A percentile compares a stretch with the other conserved stretches of the same genome.
These are phyloP conservation scores for Cephaloascus albidus DNA, from an alignment of 805 yeast genomes.

Conservation along the genomic window DNA sequence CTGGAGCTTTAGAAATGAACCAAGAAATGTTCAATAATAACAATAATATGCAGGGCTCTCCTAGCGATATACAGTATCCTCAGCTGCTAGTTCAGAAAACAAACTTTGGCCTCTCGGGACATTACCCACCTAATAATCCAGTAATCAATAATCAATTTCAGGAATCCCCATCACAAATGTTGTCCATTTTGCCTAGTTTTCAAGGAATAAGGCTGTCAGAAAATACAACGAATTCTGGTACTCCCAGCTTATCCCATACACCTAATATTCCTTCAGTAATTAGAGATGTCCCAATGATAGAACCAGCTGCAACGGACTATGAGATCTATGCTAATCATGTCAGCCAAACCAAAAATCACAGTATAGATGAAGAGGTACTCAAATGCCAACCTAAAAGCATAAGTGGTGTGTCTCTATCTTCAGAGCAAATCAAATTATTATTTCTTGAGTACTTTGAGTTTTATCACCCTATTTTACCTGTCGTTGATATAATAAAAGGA, in stretches of 20 bases:
- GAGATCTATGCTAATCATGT: not conserved
- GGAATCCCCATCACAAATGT: not conserved
- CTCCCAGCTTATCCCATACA: too few relatives aligned
- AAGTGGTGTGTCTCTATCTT: slow-evolving; percentile 55
- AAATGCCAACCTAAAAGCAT: slow-evolving; percentile 59
- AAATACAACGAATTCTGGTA: not conserved
- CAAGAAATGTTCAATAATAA: not conserved
- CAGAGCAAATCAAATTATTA: slow-evolving; percentile 52
- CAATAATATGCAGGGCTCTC: not conserved
- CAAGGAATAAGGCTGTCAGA: too few relatives aligned
- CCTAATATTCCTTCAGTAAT: not conserved
- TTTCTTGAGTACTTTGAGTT: slow-evolving; percentile 62
- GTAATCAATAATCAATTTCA: not conserved
- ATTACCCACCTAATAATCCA: too few relatives aligned
- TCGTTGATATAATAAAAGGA: slow-evolving; percentile 73
- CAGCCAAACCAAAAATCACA: slow-evolving; percentile 1
- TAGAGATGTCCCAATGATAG: not conserved
- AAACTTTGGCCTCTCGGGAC: not conserved
- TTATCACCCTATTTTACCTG: slow-evolving; percentile 83
- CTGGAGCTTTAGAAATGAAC: not conserved
- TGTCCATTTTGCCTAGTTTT: not conserved
- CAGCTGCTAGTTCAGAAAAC: not conserved
- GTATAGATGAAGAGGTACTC: slow-evolving; percentile 25
- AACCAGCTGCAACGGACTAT: not conserved
- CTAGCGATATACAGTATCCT: too few relatives aligned